Percentiles rank a stretch among this genome's conserved stretches.
phyloP scores from a whole-genome alignment of 768 basidiomycete species.

The Piloderma croceum region DNA sequence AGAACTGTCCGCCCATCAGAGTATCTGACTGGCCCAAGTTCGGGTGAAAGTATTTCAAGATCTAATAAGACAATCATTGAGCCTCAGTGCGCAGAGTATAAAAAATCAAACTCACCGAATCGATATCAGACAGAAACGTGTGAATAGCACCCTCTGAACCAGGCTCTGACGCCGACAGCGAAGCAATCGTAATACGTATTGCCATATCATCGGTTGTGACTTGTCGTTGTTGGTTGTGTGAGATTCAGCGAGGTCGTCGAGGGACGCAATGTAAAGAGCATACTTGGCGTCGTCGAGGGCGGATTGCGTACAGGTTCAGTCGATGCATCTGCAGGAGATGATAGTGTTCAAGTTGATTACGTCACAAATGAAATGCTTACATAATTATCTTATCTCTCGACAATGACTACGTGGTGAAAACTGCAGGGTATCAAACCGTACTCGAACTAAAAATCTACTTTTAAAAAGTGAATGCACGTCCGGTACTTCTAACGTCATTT shows the following conservation, averaged over 20 bases:
- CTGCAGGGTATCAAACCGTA: too few species aligned
- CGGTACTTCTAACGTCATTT: too few species aligned
- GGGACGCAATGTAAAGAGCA: conserved; percentile 53
- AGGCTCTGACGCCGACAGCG: conserved; percentile 54
- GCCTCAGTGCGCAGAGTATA: conserved; percentile 1
- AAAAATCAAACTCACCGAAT: conserved; percentile 36
- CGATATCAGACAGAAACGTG: conserved; percentile 43
- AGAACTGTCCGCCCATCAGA: conserved; percentile 68
- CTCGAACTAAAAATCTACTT: too few species aligned
- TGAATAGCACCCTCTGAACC: conserved; percentile 67
- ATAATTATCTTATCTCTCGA: too few species aligned
- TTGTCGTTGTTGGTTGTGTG: too few species aligned
- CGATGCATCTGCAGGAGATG: too few species aligned
- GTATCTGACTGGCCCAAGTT: conserved; percentile 45
- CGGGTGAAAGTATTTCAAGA: conserved; percentile 60
- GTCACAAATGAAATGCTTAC: too few species aligned
- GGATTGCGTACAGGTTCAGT: conserved; percentile 63
- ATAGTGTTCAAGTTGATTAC: too few species aligned
- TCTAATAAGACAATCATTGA: conserved; percentile 32
- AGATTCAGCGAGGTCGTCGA: conserved; percentile 41
- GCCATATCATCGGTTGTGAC: conserved; percentile 21
- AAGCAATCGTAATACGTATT: conserved; percentile 54
- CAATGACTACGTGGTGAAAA: too few species aligned
- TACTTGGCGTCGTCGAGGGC: conserved; percentile 75
- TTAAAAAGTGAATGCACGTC: too few species aligned